A percentile compares a stretch with the other conserved stretches of the same genome.
These are phyloP conservation scores for Mycena alexandri DNA, from an alignment of 768 basidiomycete species.

Conservation along the genomic window DNA sequence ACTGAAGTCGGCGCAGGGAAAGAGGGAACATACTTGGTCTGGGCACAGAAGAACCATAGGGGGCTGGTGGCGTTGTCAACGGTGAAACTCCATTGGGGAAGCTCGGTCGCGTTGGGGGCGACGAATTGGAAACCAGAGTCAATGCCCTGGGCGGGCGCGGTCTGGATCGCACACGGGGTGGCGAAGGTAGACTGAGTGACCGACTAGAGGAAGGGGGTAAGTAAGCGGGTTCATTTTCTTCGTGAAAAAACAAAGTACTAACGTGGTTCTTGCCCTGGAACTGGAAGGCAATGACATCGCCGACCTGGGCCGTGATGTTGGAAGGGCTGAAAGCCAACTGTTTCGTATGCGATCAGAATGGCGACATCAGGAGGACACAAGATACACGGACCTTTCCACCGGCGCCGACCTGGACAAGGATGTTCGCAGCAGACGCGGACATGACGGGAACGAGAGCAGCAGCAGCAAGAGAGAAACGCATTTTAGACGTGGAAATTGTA, in stretches of 20 bases:
- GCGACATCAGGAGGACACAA: neutral
- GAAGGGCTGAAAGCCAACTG: constrained; percentile 56
- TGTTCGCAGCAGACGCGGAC: constrained; percentile 52
- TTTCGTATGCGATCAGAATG: neutral
- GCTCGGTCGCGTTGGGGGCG: constrained; percentile 44
- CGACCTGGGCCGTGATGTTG: constrained; percentile 54
- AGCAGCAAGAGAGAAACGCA: constrained; percentile 63
- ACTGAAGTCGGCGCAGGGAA: too few species aligned
- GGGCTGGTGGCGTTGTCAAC: constrained; percentile 58
- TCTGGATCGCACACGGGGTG: constrained; percentile 59
- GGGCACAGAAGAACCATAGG: constrained; percentile 74
- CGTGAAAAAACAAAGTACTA: constrained; percentile 30
- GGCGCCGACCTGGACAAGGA: constrained; percentile 59
- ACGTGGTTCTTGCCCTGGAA: constrained; percentile 65
- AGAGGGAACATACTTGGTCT: constrained; percentile 44
- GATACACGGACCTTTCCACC: constrained; percentile 46
- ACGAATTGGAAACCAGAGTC: constrained; percentile 67
- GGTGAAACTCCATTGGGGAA: constrained; percentile 62
- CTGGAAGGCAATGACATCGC: constrained; percentile 66
- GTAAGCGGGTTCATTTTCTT: neutral
- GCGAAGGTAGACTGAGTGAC: constrained; percentile 74
- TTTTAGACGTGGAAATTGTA: constrained; percentile 48
- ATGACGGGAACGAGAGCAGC: constrained; percentile 57
- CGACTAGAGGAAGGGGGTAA: constrained; percentile 49
- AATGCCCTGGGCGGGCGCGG: constrained; percentile 52